Base-by-base conservation (phyloP, 495 filamentous ascomycete genomes). In the Penicillium arizonense region DNA sequence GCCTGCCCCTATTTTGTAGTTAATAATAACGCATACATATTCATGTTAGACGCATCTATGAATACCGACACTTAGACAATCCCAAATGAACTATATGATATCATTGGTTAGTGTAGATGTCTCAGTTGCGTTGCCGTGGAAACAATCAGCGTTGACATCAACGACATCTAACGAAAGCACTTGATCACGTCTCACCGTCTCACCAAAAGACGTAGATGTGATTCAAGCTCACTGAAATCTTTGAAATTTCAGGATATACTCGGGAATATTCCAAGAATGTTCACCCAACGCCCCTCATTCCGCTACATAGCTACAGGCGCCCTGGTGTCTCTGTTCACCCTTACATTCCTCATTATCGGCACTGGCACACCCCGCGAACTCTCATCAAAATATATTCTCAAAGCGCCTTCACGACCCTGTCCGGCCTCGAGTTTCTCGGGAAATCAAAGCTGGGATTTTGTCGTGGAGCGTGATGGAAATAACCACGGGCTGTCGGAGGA, bases 401-500 rank as follows among this genome's bases (percentile, higher is more conserved):
- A 70, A 47, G 42, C 59, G 3, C 13, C 28, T 34, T 36, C 45
- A 33, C 42, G 52, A 26, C 48, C 39, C 14, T 54, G 47, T 16
- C 37, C 52, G 11, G 49, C 43, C 21, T 23, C 56, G 14, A 43
- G 53, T 13, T 14, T 38, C 3, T 46, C 28, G 1, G 33, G 21
- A 0, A 68, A 58, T 35, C 46, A 24, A 14, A 46, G 44, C 0
- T 77, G 72, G 72, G 61, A 70, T 8, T 77, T 74, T 52, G 13
- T 46, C 0, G 61, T 62, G 6, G 52, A 57, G 42, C 61, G 68
- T 14, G 71, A 77, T 61, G 70, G 54, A 28, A 52, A 68, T 47
- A 71, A 77, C 41, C 61, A 74, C 38, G 69, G 69, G 7, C 57
- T 80, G 9, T 71, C 65, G 10, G 64, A 68, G 20, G 63, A 57